Base-by-base conservation (phyloP, 805 yeast genomes). In the Kluyveromyces lactis region DNA sequence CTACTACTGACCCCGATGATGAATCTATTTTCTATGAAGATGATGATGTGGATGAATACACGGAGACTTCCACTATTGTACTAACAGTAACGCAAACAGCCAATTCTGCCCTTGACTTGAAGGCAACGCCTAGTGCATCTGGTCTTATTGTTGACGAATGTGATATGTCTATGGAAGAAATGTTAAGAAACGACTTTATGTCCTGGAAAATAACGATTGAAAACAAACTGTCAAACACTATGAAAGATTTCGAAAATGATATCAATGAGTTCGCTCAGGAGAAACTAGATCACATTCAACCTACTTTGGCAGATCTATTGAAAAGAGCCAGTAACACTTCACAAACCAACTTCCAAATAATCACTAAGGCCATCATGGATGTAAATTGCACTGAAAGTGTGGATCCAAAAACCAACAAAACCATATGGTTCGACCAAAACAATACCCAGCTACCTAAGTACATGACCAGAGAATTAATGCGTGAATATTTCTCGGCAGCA, bases 401-500 rank as follows among this genome's bases (percentile, higher is more conserved):
- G 5, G 49, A 54, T 23, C 46, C 61, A 17, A 56, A 51, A 23
- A 59, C 62, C 16, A 66, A 62, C 8, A 56, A 60, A 35, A 52
- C 51, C 5, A 55, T 56, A 18, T 63, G 56, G 39, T 51, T 66
- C 34, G 68, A 64, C 40, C 48, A 46, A 30, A 48, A 52, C 4
- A 64, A 66, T 16, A 60, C 58, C 13, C 51, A 63, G 37, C 49
- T 68, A 29, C 55, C 54, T 12, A 53, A 54, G 27, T 66, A 63
- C 44, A 64, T 75, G 24, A 55, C 73, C 1, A 63, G 81, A 50
- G 68, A 70, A 45, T 67, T 64, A 27, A 58, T 68, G 49, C 69
- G 80, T 55, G 73, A 68, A 37, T 44, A 53, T 18, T 61, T 75
- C 36, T 50, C 58, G 6, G 51, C 54, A 12, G 52, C 63, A 17